Evolutionary conservation across 768 basidiomycete species (phyloP).

Genomic region (Lactarius deliciosus): DNA sequence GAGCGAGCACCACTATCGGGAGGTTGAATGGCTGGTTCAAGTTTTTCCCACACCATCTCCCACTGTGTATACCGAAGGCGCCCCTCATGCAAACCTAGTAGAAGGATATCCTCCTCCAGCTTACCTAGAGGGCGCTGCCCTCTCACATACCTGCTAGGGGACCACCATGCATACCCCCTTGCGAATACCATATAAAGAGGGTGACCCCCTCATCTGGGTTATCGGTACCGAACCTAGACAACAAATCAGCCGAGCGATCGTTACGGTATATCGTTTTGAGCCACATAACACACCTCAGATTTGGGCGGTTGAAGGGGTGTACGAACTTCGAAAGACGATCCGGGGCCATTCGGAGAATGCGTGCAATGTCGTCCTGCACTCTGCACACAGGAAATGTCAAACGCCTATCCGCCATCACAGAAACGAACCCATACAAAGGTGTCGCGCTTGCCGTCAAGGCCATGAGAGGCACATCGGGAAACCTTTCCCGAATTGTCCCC

Average conservation of each 20-base stretch:
- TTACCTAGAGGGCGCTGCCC: too few relatives aligned
- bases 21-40: too few relatives aligned
- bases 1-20: too few relatives aligned
- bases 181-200: too few relatives aligned
- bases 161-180: too few relatives aligned
- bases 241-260: background rate
- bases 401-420: background rate
- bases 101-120: too few relatives aligned
- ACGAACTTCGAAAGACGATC: constrained; percentile 60
- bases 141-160: too few relatives aligned
- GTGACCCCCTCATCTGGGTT: constrained; percentile 61
- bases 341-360: constrained; percentile 58
- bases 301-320: constrained; percentile 79
- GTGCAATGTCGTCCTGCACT: constrained; percentile 72
- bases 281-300: constrained; percentile 59
- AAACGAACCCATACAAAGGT: constrained; percentile 45
- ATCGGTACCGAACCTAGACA: constrained; percentile 58
- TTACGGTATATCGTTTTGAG: background rate
- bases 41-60: too few relatives aligned
- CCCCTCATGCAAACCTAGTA: too few relatives aligned
- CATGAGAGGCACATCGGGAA: constrained; percentile 77
- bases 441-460: constrained; percentile 86
- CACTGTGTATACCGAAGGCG: too few relatives aligned
- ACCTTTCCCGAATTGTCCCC: constrained; percentile 66
- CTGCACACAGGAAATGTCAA: constrained; percentile 40